Evolutionary conservation across 805 yeast genomes (phyloP).

Genomic region (Cyberlindnera veronae): DNA sequence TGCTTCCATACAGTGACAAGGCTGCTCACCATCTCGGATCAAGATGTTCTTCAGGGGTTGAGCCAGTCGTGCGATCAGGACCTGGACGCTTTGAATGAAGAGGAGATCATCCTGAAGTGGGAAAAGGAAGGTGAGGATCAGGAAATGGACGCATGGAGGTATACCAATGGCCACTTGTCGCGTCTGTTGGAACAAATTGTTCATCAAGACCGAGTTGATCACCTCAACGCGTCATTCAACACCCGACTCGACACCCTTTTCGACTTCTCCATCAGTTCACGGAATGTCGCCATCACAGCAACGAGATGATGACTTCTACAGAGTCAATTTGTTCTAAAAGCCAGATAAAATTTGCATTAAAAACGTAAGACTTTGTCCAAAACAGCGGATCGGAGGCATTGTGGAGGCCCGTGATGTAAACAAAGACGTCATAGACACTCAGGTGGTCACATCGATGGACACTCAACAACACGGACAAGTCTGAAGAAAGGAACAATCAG

Average conservation of each 20-base stretch:
- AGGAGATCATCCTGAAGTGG: conserved; percentile 5
- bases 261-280: conserved; percentile 10
- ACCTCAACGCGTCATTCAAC: background rate
- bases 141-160: background rate
- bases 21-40: conserved; percentile 3
- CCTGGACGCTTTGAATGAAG: conserved; percentile 3
- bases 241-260: conserved; percentile 1
- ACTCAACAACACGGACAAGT: too few species aligned
- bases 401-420: too few species aligned
- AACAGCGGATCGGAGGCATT: too few species aligned
- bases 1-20: conserved; percentile 14
- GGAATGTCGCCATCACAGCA: conserved; percentile 4
- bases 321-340: too few species aligned
- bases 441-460: too few species aligned
- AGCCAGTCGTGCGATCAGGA: conserved; percentile 6
- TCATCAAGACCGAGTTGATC: conserved; percentile 5
- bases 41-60: background rate
- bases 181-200: conserved; percentile 5
- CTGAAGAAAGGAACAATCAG: too few species aligned
- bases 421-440: too few species aligned
- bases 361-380: too few species aligned
- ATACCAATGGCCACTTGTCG: background rate
- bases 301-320: background rate
- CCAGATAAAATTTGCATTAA: too few species aligned
- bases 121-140: background rate